Base-by-base conservation (phyloP, 441 rosid genomes). In the Arabidopsis hybrid region DNA sequence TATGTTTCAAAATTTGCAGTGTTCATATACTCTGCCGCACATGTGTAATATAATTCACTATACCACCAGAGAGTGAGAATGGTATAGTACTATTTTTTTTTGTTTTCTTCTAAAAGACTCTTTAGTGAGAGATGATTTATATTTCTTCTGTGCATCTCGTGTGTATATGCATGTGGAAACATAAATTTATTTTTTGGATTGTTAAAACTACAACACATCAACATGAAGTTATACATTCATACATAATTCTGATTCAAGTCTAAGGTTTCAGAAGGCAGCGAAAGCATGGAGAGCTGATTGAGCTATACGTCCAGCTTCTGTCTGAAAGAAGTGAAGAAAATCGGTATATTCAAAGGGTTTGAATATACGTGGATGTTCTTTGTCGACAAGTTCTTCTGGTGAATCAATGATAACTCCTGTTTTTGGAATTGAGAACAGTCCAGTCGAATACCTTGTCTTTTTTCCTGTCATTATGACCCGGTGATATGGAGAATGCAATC, bases 361-460 rank as follows among this genome's bases (percentile, higher is more conserved):
- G 74, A 84, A 90, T 4, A 81, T 57, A 70, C 83, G 70, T 2
- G 93, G 96, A 60, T 88, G 87, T 8, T 85, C 80, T 71, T 87
- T 86, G 60, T 89, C 90, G 1, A 86, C 72, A 32, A 88, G 32
- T 72, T 88, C 90, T 26, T 80, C 72, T 0, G 90, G 93, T 9
- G 93, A 82, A 56, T 88, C 83, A 3, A 91, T 64, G 3, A 70
- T 31, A 51, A 75, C 80, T 7, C 80, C 88, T 3, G 53, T 67
- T 76, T 78, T 89, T 1, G 92, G 89, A 43, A 76, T 5, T 7
- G 93, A 82, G 81, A 91, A 91, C 60, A 91, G 55, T 8, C 81
- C 93, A 1, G 71, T 61, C 0, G 89, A 85, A 51, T 88, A 88
- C 64, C 93, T 88, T 11, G 84, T 72, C 43, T 77, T 79, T 14